Evolutionary conservation across 345 rosid species (phyloP), one percentile per base, ranked within the genome.

Genomic region (Citrus mangshanensis): DNA sequence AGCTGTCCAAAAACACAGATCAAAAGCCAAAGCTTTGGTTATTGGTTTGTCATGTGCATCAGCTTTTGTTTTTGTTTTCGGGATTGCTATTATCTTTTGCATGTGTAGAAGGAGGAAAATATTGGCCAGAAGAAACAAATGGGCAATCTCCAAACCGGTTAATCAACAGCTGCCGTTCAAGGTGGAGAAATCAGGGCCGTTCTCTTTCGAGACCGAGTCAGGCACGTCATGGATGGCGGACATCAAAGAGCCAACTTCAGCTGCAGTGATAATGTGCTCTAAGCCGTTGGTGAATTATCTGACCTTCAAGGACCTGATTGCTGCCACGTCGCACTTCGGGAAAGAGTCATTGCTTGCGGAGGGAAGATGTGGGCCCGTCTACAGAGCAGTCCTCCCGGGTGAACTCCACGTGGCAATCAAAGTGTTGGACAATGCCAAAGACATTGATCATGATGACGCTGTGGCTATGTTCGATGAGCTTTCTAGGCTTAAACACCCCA

Each of bases 181-280:
- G 88, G 77, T 93, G 80, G 98, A 93, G 34, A 90, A 90, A 89
- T 88, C 97, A 14, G 98, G 99, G 70, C 98, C 97, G 69, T 95
- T 93, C 85, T 84, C 93, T 42, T 95, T 95, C 86, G 96, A 87
- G 76, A 95, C 99, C 4, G 97, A 88, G 78, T 93, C 98, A 0
- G 99, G 99, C 12, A 83, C 93, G 28, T 91, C 96, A 28, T 93
- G 99, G 99, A 95, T 95, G 34, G 98, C 97, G 1, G 98, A 95
- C 81, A 89, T 95, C 65, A 92, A 84, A 65, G 97, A 95, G 38
- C 98, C 99, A 28, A 88, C 93, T 42, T 88, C 92, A n/a, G 96
- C 99, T 1, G 80, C 92, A 7, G 95, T 95, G 54, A 82, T 90
- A 40, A 93, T 95, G 96, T 86, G 87, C 54, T 87, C 92, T 25